phyloP scores from a whole-genome alignment of 2,329 filamentous ascomycete species.

The Colletotrichum sp. region DNA sequence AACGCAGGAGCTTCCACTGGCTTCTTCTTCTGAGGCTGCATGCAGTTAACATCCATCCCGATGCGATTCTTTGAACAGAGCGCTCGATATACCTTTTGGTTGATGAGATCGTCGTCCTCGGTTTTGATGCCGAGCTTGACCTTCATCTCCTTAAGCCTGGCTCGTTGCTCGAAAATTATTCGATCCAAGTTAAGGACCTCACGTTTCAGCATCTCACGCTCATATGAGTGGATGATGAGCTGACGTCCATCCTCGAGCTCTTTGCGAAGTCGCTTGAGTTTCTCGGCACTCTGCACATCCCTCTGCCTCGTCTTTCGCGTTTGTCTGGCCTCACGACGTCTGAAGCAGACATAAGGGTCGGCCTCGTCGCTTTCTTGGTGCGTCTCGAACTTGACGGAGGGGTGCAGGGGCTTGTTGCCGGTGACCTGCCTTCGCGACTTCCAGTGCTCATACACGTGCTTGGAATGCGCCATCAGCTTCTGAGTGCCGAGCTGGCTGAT shows the following conservation, averaged over 20 bases:
- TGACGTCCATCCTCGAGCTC: constrained; percentile 90
- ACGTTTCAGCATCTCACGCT: constrained; percentile 80
- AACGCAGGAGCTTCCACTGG: constrained; percentile 63
- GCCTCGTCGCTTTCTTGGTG: constrained; percentile 93
- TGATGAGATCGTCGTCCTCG: constrained; percentile 93
- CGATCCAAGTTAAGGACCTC: constrained; percentile 78
- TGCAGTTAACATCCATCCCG: constrained; percentile 38
- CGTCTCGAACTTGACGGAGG: constrained; percentile 89
- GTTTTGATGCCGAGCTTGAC: constrained; percentile 86
- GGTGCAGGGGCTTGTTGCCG: constrained; percentile 76
- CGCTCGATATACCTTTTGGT: constrained; percentile 76
- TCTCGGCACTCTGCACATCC: constrained; percentile 93
- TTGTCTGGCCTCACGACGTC: constrained; percentile 90
- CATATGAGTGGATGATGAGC: constrained; percentile 76
- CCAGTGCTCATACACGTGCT: constrained; percentile 91
- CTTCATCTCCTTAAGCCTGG: constrained; percentile 86
- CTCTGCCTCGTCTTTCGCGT: constrained; percentile 93
- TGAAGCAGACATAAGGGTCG: constrained; percentile 98
- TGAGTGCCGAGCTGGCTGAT: constrained; percentile 57
- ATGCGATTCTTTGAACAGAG: not conserved
- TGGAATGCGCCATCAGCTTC: constrained; percentile 64
- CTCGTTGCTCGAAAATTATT: constrained; percentile 81
- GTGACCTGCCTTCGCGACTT: constrained; percentile 69
- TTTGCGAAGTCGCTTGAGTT: constrained; percentile 86
- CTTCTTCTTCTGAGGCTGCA: constrained; percentile 74